phyloP scores from a whole-genome alignment of 2,329 filamentous ascomycete genomes.

The Diaporthe velutina region DNA sequence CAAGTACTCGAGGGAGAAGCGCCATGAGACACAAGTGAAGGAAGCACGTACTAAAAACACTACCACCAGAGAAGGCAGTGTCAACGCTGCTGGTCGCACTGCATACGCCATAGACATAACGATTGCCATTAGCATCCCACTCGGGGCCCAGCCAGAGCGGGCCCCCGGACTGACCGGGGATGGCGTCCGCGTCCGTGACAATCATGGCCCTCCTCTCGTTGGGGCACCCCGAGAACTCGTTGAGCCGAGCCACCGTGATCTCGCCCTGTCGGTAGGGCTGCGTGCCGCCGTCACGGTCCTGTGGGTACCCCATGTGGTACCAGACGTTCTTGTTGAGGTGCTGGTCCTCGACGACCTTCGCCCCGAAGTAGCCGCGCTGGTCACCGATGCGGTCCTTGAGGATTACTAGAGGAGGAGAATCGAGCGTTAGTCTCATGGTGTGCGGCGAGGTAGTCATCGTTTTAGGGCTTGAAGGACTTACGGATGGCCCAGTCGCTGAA shows the following conservation, averaged over 20 bases:
- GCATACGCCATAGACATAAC: slow-evolving; percentile 9
- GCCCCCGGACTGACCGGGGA: not conserved
- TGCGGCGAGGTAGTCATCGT: too few relatives aligned
- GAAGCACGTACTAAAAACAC: not conserved
- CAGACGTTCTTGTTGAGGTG: slow-evolving; percentile 6
- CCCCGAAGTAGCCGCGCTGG: slow-evolving; percentile 3
- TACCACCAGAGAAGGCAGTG: not conserved
- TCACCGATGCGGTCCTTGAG: slow-evolving; percentile 8
- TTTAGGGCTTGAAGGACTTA: not conserved
- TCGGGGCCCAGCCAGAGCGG: slow-evolving; percentile 12
- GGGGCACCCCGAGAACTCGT: not conserved
- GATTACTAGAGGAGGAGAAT: not conserved
- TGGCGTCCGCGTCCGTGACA: not conserved
- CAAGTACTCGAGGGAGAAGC: not conserved
- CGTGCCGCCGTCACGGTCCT: not conserved
- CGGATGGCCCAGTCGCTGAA: slow-evolving; percentile 12
- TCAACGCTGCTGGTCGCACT: not conserved
- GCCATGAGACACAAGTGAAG: not conserved
- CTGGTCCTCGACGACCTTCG: not conserved
- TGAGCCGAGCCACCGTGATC: not conserved
- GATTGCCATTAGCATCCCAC: not conserved
- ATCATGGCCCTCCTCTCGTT: not conserved
- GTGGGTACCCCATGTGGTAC: not conserved
- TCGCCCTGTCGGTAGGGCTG: slow-evolving; percentile 1
- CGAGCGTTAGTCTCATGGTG: not conserved